Evolutionary conservation across 805 yeast species (phyloP).

Genomic region (Wilhelminamyces savonicus): DNA sequence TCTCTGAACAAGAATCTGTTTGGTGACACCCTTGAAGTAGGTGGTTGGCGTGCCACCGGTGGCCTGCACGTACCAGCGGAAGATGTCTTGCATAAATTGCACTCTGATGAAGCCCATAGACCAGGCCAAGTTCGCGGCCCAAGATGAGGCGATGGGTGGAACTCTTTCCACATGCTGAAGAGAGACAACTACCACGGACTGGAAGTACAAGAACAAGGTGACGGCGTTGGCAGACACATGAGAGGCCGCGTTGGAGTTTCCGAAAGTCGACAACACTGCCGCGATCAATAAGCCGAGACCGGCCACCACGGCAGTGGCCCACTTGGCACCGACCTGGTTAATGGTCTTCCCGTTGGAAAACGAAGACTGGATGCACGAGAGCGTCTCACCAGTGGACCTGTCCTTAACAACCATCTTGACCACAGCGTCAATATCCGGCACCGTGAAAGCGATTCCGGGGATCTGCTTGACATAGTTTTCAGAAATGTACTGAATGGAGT

Average conservation of each 20-base stretch:
- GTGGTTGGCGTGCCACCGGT: slow-evolving; percentile 85
- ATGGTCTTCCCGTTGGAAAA: slow-evolving; percentile 78
- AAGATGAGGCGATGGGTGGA: slow-evolving; percentile 89
- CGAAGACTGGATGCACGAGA: slow-evolving; percentile 73
- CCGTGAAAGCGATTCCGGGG: slow-evolving; percentile 81
- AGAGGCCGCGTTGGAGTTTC: slow-evolving; percentile 84
- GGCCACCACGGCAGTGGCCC: slow-evolving; percentile 91
- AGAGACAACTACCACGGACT: slow-evolving; percentile 73
- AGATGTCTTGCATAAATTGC: slow-evolving; percentile 75
- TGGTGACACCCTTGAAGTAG: slow-evolving; percentile 53
- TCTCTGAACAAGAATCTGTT: slow-evolving; percentile 72
- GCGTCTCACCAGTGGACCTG: slow-evolving; percentile 30
- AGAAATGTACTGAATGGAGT: slow-evolving; percentile 58
- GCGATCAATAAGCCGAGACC: slow-evolving; percentile 82
- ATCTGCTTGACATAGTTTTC: slow-evolving; percentile 45
- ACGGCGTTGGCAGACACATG: slow-evolving; percentile 84
- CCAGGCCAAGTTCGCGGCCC: slow-evolving; percentile 93
- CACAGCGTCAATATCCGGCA: slow-evolving; percentile 82
- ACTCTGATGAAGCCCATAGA: slow-evolving; percentile 85
- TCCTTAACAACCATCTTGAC: slow-evolving; percentile 50
- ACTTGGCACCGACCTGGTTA: slow-evolving; percentile 60
- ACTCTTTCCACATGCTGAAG: slow-evolving; percentile 82
- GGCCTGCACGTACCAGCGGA: slow-evolving; percentile 78
- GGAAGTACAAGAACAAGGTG: slow-evolving; percentile 81
- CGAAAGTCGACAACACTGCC: slow-evolving; percentile 77